Evolutionary conservation across 805 yeast genomes (phyloP).

Genomic region (Pichia nanzhaoensis): DNA sequence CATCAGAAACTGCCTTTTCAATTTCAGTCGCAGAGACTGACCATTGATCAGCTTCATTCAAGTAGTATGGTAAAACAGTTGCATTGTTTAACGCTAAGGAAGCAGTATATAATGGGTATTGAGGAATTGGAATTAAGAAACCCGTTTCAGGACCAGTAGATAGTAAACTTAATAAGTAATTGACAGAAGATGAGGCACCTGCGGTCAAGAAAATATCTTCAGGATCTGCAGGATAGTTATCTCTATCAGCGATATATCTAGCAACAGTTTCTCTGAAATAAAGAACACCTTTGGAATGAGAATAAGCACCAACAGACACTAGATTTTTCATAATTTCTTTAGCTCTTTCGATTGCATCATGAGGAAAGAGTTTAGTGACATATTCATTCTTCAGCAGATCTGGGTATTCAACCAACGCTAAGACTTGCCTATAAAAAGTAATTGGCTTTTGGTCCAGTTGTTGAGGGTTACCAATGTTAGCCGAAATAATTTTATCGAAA

Average conservation of each 20-base stretch:
- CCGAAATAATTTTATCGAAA: conserved; percentile 70
- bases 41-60: conserved; percentile 82
- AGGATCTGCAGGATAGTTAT: conserved; percentile 62
- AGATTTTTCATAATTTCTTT: conserved; percentile 47
- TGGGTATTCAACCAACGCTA: conserved; percentile 84
- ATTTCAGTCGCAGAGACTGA: conserved; percentile 67
- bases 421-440: conserved; percentile 90
- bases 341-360: conserved; percentile 75
- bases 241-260: conserved; percentile 69
- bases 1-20: conserved; percentile 43
- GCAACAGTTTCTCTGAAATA: conserved; percentile 75
- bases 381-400: conserved; percentile 40
- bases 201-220: conserved; percentile 77
- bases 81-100: conserved; percentile 78
- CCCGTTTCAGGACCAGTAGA: conserved; percentile 66
- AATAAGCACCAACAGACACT: conserved; percentile 91
- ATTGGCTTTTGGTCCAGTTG: conserved; percentile 91
- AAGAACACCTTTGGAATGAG: conserved; percentile 84
- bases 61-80: conserved; percentile 76
- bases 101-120: conserved; percentile 97
- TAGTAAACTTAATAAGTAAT: conserved; percentile 63
- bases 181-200: conserved; percentile 96
- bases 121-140: conserved; percentile 93
- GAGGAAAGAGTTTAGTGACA: conserved; percentile 37
- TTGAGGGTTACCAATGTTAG: conserved; percentile 98